phyloP scores from a whole-genome alignment of 371 early-diverging fungal species.

The Mucor indicus region DNA sequence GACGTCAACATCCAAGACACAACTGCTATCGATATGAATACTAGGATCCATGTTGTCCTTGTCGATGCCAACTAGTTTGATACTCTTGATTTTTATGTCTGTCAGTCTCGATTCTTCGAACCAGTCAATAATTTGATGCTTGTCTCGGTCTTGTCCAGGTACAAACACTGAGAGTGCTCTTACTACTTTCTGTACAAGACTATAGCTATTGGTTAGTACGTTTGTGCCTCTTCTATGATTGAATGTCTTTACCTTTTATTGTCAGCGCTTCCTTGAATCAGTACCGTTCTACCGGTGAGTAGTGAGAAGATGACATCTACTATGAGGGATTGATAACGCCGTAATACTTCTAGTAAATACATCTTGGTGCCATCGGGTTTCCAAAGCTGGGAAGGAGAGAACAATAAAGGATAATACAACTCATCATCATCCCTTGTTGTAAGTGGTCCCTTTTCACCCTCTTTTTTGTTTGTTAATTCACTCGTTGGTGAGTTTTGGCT shows the following conservation, averaged over 20 bases:
- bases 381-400: conserved; percentile 17
- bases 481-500: too few species aligned
- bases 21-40: conserved; percentile 35
- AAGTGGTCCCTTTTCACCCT: background rate
- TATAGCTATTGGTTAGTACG: background rate
- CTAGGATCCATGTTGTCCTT: conserved; percentile 30
- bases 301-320: conserved; percentile 38
- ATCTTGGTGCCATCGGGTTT: background rate
- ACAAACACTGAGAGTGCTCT: conserved; percentile 37
- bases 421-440: conserved; percentile 1
- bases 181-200: conserved; percentile 31
- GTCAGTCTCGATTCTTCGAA: conserved; percentile 21
- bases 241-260: conserved; percentile 30
- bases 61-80: conserved; percentile 35
- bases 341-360: conserved; percentile 5
- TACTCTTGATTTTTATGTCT: conserved; percentile 18
- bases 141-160: conserved; percentile 23
- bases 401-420: conserved; percentile 3
- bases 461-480: too few species aligned
- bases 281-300: conserved; percentile 38
- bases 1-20: conserved; percentile 31
- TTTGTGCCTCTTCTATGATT: background rate
- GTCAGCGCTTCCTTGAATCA: conserved; percentile 28
- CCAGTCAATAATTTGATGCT: conserved; percentile 33
- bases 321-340: conserved; percentile 17